These are phyloP conservation scores for Apiospora saccharicola DNA, from an alignment of 2,329 filamentous ascomycete genomes.

Conservation along the genomic window DNA sequence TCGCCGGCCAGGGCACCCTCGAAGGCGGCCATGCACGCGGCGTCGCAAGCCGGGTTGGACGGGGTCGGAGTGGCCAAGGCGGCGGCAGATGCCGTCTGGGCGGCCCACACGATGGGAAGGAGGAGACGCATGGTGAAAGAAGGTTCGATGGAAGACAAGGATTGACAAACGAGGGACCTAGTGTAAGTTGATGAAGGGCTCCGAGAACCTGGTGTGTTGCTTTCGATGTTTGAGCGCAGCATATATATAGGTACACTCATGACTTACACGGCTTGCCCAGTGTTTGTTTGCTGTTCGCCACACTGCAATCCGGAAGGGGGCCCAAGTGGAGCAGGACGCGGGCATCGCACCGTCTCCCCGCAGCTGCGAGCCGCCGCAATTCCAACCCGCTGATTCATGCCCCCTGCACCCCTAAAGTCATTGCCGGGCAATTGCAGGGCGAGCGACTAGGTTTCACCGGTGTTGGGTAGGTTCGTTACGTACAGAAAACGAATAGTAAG, in stretches of 20 bases:
- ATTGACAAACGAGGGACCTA: neutral
- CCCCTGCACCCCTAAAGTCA: neutral
- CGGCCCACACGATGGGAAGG: neutral
- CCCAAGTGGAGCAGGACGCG: neutral
- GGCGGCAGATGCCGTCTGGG: slow-evolving; percentile 6
- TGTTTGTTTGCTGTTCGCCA: neutral
- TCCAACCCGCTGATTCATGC: neutral
- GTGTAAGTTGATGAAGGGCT: neutral
- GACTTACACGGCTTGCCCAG: neutral
- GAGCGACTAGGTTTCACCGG: neutral
- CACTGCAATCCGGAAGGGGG: neutral
- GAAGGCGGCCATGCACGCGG: slow-evolving; percentile 24
- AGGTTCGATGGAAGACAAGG: neutral
- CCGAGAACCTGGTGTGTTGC: neutral
- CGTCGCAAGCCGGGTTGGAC: slow-evolving; percentile 7
- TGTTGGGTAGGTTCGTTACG: slow-evolving; percentile 7
- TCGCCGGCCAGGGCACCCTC: slow-evolving; percentile 24
- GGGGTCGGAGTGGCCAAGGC: neutral
- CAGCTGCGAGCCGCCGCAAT: neutral
- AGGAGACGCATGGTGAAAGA: neutral
- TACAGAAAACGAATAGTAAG: neutral
- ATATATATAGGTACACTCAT: neutral
- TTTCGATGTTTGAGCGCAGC: neutral
- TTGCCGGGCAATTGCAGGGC: neutral
- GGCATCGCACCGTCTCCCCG: neutral